Conservation (phyloP, 768 basidiomycete species). For the Lentinula guzmanii region DNA sequence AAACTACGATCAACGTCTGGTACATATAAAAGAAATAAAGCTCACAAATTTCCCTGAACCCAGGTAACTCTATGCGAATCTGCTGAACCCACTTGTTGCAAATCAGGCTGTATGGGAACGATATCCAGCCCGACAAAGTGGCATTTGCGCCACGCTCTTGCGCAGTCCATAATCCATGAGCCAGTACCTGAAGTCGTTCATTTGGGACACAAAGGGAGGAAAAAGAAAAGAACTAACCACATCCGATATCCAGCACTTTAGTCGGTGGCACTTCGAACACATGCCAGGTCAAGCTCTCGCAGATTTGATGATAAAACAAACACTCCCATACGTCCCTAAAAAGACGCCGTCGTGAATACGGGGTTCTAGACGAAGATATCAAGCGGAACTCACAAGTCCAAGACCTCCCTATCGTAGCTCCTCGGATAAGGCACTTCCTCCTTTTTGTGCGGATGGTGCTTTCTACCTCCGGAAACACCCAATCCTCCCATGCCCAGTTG, state of each 20-base stretch:
- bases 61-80: constrained; percentile 60
- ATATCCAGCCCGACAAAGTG: constrained; percentile 69
- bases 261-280: constrained; percentile 52
- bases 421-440: constrained; percentile 64
- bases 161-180: constrained; percentile 65
- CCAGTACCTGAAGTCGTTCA: constrained; percentile 46
- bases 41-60: constrained; percentile 71
- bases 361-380: constrained; percentile 2
- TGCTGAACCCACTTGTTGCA: constrained; percentile 49
- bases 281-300: constrained; percentile 60
- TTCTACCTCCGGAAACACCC: constrained; percentile 28
- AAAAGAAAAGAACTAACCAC: constrained; percentile 38
- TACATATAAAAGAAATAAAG: constrained; percentile 7
- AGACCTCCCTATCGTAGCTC: constrained; percentile 53
- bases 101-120: constrained; percentile 66
- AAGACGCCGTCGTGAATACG: constrained; percentile 1
- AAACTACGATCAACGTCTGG: constrained; percentile 1
- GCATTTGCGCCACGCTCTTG: constrained; percentile 55
- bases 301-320: constrained; percentile 44
- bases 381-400: constrained; percentile 55
- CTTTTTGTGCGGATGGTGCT: constrained; percentile 47
- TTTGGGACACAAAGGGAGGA: neutral
- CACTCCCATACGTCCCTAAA: constrained; percentile 68
- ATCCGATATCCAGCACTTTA: constrained; percentile 72
- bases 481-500: constrained; percentile 8